Percentiles rank a stretch among this genome's conserved stretches.
These are phyloP conservation scores for Trypanosoma lewisi DNA, from an alignment of 208 protist genomes.

Conservation along the genomic window DNA sequence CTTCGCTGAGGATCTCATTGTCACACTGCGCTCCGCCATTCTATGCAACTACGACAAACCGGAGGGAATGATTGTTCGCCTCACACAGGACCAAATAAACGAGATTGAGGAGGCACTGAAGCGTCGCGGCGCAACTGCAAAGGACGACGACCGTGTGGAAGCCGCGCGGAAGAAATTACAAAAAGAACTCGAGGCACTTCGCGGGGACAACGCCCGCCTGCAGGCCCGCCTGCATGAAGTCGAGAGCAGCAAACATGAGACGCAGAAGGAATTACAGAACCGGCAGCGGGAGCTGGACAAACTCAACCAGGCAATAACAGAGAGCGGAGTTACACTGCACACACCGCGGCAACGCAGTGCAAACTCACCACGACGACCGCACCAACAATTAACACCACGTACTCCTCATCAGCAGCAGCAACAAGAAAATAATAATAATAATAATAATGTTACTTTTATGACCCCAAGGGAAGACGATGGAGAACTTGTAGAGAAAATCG, in stretches of 20 bases:
- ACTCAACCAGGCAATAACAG: conserved; percentile 12
- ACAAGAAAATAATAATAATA: too few relatives aligned
- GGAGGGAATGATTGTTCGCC: conserved; percentile 28
- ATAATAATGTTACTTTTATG: too few relatives aligned
- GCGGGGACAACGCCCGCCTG: conserved; percentile 28
- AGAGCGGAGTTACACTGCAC: background rate
- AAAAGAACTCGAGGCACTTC: conserved; percentile 29
- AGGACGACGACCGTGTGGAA: conserved; percentile 29
- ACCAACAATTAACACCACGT: background rate
- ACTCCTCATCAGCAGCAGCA: background rate
- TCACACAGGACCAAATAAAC: conserved; percentile 35
- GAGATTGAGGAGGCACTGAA: conserved; percentile 32
- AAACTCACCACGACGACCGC: background rate
- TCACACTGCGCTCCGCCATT: conserved; percentile 31
- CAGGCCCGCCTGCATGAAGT: conserved; percentile 20
- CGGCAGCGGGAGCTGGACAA: conserved; percentile 22
- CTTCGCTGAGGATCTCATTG: conserved; percentile 23
- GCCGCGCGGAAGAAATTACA: conserved; percentile 23
- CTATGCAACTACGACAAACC: conserved; percentile 28
- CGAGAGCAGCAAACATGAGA: conserved; percentile 7
- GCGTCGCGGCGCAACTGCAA: conserved; percentile 23
- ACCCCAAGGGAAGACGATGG: background rate
- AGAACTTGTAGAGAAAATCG: background rate
- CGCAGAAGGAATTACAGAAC: conserved; percentile 4
- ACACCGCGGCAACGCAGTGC: background rate